Evolutionary conservation across 2,329 filamentous ascomycete species (phyloP).

Genomic region (Trichophyton verrucosum): DNA sequence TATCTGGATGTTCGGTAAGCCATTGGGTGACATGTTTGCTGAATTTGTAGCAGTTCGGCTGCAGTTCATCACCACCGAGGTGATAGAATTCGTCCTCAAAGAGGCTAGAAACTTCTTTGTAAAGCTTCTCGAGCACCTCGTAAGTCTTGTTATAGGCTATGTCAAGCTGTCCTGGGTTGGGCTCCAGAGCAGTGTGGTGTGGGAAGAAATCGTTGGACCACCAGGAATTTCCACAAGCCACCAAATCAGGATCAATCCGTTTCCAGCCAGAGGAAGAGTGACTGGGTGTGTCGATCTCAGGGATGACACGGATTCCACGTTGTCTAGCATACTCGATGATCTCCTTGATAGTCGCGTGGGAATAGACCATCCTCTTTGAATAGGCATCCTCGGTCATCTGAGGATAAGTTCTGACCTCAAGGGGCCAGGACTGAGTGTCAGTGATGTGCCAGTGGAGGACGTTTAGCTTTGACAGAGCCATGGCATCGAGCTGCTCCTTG

Average conservation of each 20-base stretch:
- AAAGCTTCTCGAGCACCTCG: slow-evolving; percentile 42
- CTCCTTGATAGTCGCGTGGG: slow-evolving; percentile 30
- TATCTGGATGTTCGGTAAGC: slow-evolving; percentile 39
- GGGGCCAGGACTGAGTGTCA: slow-evolving; percentile 45
- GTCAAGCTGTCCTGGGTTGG: slow-evolving; percentile 46
- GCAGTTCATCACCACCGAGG: slow-evolving; percentile 45
- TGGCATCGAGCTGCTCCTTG: slow-evolving; percentile 42
- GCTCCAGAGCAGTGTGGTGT: slow-evolving; percentile 44
- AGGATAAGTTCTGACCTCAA: slow-evolving; percentile 39
- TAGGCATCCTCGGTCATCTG: slow-evolving; percentile 45
- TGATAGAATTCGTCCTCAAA: slow-evolving; percentile 46
- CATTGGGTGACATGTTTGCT: slow-evolving; percentile 38
- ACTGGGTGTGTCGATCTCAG: slow-evolving; percentile 52
- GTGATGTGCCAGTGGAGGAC: slow-evolving; percentile 47
- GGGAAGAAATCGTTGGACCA: slow-evolving; percentile 48
- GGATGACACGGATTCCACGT: slow-evolving; percentile 47
- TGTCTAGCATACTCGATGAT: slow-evolving; percentile 41
- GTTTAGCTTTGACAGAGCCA: slow-evolving; percentile 46
- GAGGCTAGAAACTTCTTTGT: slow-evolving; percentile 39
- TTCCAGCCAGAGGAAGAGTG: slow-evolving; percentile 46
- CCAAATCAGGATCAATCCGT: slow-evolving; percentile 44
- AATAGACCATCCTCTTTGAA: slow-evolving; percentile 38
- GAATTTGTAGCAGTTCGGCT: slow-evolving; percentile 47
- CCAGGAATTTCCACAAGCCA: slow-evolving; percentile 46
- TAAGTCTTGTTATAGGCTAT: slow-evolving; percentile 46